phyloP scores from a whole-genome alignment of 2,329 filamentous ascomycete species.

The Cercospora brassicicola region DNA sequence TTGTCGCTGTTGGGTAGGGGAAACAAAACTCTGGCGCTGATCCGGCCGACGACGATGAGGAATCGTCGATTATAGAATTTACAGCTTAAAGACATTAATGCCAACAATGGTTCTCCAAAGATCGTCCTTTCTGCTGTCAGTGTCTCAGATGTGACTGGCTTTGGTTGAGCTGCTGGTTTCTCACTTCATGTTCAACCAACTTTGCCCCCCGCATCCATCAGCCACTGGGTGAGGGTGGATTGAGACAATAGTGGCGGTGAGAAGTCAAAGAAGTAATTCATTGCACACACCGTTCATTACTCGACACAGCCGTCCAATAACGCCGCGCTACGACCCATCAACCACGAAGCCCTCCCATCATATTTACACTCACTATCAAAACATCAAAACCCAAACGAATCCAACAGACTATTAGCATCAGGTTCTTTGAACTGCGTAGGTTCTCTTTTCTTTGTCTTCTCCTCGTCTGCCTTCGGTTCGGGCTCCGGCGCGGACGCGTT shows the following conservation, averaged over 20 bases:
- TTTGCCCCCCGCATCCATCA: neutral
- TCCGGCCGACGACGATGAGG: neutral
- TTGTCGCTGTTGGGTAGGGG: neutral
- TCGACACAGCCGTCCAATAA: neutral
- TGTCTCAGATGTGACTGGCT: neutral
- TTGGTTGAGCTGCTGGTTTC: neutral
- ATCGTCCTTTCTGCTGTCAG: neutral
- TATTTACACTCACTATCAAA: neutral
- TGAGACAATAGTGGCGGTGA: neutral
- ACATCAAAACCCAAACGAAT: slow-evolving; percentile 82
- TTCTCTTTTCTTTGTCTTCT: slow-evolving; percentile 55
- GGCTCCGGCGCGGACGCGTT: slow-evolving; percentile 30
- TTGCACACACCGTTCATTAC: neutral
- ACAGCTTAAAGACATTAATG: slow-evolving; percentile 8
- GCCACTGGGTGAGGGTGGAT: neutral
- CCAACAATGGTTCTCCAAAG: neutral
- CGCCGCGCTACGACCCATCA: neutral
- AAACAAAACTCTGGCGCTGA: neutral
- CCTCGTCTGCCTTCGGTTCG: slow-evolving; percentile 13
- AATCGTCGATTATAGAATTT: neutral
- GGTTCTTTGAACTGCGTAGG: slow-evolving; percentile 87
- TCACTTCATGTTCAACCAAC: neutral
- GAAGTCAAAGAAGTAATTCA: neutral
- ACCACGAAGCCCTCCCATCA: neutral
- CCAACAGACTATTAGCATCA: slow-evolving; percentile 81